Conservation (phyloP, 352 stramenopile species). For the Phytophthora sojae region DNA sequence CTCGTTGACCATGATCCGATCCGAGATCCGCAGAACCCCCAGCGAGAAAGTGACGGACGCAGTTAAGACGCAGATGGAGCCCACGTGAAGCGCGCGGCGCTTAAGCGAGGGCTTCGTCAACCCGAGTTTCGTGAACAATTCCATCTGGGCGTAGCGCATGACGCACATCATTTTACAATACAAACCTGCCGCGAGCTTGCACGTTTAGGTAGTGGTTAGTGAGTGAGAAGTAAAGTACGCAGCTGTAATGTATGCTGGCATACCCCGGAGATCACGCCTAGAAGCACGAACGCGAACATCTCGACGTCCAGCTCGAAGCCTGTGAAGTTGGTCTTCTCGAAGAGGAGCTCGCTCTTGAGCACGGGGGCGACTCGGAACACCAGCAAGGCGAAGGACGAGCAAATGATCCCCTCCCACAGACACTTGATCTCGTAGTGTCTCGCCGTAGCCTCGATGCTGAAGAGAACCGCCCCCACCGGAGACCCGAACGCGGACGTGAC, state of each 20-base stretch:
- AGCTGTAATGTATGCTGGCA: neutral
- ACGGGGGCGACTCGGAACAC: constrained; percentile 80
- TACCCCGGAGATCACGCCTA: constrained; percentile 77
- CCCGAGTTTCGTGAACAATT: constrained; percentile 62
- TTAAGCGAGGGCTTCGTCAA: constrained; percentile 61
- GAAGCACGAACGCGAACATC: constrained; percentile 75
- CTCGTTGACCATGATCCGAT: constrained; percentile 83
- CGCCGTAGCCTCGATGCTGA: constrained; percentile 86
- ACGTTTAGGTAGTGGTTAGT: neutral
- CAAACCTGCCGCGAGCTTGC: constrained; percentile 65
- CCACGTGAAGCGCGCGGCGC: constrained; percentile 61
- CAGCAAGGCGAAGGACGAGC: constrained; percentile 79
- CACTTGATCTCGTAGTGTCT: constrained; percentile 89
- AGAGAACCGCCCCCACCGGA: constrained; percentile 77
- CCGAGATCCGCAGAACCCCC: constrained; percentile 73
- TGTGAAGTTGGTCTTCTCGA: constrained; percentile 81
- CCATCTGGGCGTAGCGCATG: constrained; percentile 56
- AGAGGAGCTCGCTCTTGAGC: constrained; percentile 79
- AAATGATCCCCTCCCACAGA: constrained; percentile 87
- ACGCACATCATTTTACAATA: constrained; percentile 71
- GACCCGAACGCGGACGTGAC: constrained; percentile 87
- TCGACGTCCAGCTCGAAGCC: constrained; percentile 87
- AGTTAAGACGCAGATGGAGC: constrained; percentile 68
- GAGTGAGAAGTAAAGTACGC: neutral
- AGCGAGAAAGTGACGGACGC: constrained; percentile 76